Base-by-base conservation (phyloP, 1,284 basidiomycete species). In the Lentinus polychrous region DNA sequence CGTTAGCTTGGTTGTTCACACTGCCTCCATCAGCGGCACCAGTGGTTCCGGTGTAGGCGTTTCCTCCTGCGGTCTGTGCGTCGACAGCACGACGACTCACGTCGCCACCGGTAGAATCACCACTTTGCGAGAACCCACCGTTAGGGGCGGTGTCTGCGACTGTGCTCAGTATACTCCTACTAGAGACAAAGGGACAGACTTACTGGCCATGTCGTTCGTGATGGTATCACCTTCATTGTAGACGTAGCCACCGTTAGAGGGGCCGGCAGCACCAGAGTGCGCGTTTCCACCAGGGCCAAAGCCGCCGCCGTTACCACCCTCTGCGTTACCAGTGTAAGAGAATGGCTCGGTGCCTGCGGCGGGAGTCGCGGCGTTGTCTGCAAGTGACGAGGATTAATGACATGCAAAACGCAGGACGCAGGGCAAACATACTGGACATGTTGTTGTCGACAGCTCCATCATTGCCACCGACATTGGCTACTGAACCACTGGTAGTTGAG, bases 111-210 rank as follows among this genome's bases (percentile, higher is more conserved):
- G 46, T 18, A 10, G 62, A 55, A 43, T 48, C 47, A 44, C 60
- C 62, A 46, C 58, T 62, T 49, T 58, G 54, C 17, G 58, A 60
- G 35, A 46, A 49, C 12, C 60, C 62, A 8, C 62, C 62, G 18
- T 46, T 47, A 35, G 57, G 51, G 11, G 55, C 59, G 7, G 37
- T 49, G 50, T 61, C 60, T 60, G 37, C 12, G 14, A 36, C 15
- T 8, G 27, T 39, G 23, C 22, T 42, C n/a, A 38, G 24, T 7
- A 22, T 15, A 12, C 18, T 17, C 22, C 3, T 8, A 33, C n/a
- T 12, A 36, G 18, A 20, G 36, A 10, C 8, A 15, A 43, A 14
- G 14, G 5, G 15, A 11, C 20, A n/a, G 10, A 52, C 57, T 51
- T 36, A 57, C 57, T 56, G 17, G 54, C 52, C n/a, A 38, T 49